Base-by-base conservation (phyloP, 441 rosid genomes). In the Iberis amara region DNA sequence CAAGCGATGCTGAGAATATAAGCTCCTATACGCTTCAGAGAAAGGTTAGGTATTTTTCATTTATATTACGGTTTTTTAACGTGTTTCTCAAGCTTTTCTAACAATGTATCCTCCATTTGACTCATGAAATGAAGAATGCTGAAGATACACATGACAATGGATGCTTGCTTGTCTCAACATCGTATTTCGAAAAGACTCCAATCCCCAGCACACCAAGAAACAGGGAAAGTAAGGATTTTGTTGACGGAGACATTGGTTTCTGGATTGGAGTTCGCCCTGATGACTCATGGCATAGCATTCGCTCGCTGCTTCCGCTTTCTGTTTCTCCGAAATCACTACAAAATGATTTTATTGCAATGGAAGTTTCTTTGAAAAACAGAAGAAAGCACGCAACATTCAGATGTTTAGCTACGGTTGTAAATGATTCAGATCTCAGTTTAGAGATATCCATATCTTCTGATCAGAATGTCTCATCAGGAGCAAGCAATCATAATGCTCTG, bases 371-470 rank as follows among this genome's bases (percentile, higher is more conserved):
- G 83, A 85, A 79, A 78, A 81, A 87, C 76, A 95, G 99, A 57
- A 87, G 84, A 90, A 89, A 87, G 73, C 96, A 90, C 63, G 95
- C 76, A 57, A 73, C 80, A 74, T 87, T 94, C 68, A 85, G 99
- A 78, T 74, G 95, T 62, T 89, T 94, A 68, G 91, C 86, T n/a
- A 73, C 91, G 3, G 83, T 83, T 51, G 68, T 77, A 57, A 94
- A 94, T 80, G 99, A 89, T 71, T 79, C 89, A 46, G 92, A 89
- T 73, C 62, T 85, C 72, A 83, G 71, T 70, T 54, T 94, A 73
- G 95, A 85, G 64, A 63, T 94, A 65, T 81, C 74, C 24, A 43
- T 82, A 45, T 72, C 81, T 52, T 73, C 75, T 36, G 40, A 52
- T 55, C 56, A 51, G 44, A 66, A 57, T 67, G 56, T 62, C 52